Evolutionary conservation across 2,329 filamentous ascomycete species (phyloP).

Genomic region (Drechslerella stenobrocha): DNA sequence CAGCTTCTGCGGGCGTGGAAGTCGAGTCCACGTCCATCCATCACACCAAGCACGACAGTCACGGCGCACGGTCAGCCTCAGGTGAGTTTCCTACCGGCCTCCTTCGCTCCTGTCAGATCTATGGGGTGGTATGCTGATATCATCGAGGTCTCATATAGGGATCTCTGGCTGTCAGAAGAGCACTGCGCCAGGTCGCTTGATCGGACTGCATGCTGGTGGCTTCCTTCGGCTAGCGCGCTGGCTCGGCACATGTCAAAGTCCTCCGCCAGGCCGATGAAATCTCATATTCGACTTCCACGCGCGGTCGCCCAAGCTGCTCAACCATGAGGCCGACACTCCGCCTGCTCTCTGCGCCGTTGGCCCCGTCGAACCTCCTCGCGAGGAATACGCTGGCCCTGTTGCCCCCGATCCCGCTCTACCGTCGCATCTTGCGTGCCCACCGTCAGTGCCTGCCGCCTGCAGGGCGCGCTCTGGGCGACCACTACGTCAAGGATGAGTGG

Average conservation of each 20-base stretch:
- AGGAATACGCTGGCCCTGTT: constrained; percentile 67
- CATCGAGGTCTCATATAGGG: background rate
- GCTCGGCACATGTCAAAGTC: constrained; percentile 1
- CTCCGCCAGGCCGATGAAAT: background rate
- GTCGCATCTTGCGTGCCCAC: constrained; percentile 82
- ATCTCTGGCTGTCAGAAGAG: background rate
- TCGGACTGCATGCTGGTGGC: background rate
- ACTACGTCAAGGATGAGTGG: constrained; percentile 93
- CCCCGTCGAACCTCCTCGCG: constrained; percentile 22
- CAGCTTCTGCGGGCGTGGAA: too few relatives aligned
- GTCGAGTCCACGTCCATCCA: too few relatives aligned
- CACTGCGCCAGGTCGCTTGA: constrained; percentile 3
- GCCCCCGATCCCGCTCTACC: constrained; percentile 85
- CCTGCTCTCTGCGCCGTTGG: constrained; percentile 37
- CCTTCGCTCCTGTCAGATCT: too few relatives aligned
- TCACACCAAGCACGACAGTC: too few relatives aligned
- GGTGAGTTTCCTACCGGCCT: too few relatives aligned
- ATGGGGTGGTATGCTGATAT: constrained; percentile 1
- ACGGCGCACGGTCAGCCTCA: too few relatives aligned
- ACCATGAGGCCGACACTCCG: constrained; percentile 34
- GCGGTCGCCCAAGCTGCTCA: background rate
- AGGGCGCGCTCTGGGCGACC: constrained; percentile 79
- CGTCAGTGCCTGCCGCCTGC: constrained; percentile 74
- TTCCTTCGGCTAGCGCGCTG: background rate
- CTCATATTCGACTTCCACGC: background rate